Evolutionary conservation across 805 yeast species (phyloP), one percentile per base, ranked within the genome.

Genomic region (Candida boidinii): DNA sequence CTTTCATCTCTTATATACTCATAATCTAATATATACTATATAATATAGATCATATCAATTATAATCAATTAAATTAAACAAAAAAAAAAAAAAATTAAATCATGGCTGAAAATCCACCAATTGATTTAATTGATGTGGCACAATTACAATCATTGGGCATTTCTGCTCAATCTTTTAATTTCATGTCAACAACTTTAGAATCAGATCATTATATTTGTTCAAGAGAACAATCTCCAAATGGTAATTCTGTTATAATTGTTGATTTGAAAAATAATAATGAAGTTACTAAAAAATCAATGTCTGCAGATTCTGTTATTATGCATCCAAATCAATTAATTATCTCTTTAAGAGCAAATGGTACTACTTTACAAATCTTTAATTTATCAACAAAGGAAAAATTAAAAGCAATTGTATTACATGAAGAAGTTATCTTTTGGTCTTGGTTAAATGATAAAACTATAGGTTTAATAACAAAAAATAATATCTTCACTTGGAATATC

Each of bases 271-370:
- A 83, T 53, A 76, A 76, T 64, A 84, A 84, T 60, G 72, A 75
- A 47, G 76, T 88, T 39, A 80, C 83, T 16, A 78, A 94, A 53
- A 90, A 92, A 61, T 82, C 84, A 57, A 92, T 92, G 95, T 73
- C 84, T 35, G 99, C 98, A 28, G 99, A 92, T 61, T 83, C 87
- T 41, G 97, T 96, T 31, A 92, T 92, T 54, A 79, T 92, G 92
- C 94, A 87, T 59, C 97, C 98, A 22, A 53, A 62, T n/a, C 76
- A 80, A 57, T 77, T 81, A 60, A 86, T 88, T 42, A 87, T 92
- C 48, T 86, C 96, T 12, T 74, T 92, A 44, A 76, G 97, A 54
- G 97, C 97, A 27, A 92, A 87, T 53, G 96, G 96, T 45, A 87
- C 96, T 30, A 88, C 96, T 25, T 73, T 92, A 40, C 99, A 87